Percentiles rank a stretch among this genome's conserved stretches.
Conservation (phyloP, 805 yeast species). For the Candida sphagnicola region DNA sequence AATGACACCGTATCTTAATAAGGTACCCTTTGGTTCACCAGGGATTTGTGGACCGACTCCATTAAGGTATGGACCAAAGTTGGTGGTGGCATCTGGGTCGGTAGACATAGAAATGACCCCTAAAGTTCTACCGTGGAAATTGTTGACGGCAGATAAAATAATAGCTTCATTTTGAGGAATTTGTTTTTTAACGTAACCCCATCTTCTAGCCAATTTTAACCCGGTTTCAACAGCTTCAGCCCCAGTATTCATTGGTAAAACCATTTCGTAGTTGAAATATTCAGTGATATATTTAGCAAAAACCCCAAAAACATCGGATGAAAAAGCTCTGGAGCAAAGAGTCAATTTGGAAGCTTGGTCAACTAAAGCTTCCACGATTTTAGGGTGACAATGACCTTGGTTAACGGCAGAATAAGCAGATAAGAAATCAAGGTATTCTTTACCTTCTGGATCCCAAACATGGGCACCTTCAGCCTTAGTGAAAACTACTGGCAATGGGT, state of each 20-base stretch:
- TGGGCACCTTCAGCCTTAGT: conserved; percentile 84
- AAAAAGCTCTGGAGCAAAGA: conserved; percentile 87
- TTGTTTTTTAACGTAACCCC: conserved; percentile 90
- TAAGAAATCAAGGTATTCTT: conserved; percentile 85
- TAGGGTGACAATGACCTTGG: conserved; percentile 98
- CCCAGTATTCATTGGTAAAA: conserved; percentile 97
- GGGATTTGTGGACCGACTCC: conserved; percentile 86
- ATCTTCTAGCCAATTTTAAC: conserved; percentile 88
- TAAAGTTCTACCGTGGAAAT: conserved; percentile 95
- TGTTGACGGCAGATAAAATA: conserved; percentile 79
- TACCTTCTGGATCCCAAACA: conserved; percentile 98
- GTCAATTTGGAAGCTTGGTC: conserved; percentile 87
- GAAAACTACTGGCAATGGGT: conserved; percentile 93
- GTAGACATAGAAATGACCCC: conserved; percentile 96
- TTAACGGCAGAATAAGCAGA: conserved; percentile 97
- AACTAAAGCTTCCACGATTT: conserved; percentile 75
- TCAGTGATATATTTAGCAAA: conserved; percentile 88
- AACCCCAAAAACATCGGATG: conserved; percentile 80
- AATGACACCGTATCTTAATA: conserved; percentile 77
- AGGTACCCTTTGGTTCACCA: conserved; percentile 55
- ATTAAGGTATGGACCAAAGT: conserved; percentile 85
- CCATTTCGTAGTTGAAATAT: conserved; percentile 86
- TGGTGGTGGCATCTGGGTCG: conserved; percentile 84
- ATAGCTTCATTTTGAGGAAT: conserved; percentile 83
- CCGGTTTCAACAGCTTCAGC: conserved; percentile 98